A percentile compares a stretch with the other conserved stretches of the same genome.
phyloP scores from a whole-genome alignment of 345 rosid genomes.

The Capsella bursapastoris region DNA sequence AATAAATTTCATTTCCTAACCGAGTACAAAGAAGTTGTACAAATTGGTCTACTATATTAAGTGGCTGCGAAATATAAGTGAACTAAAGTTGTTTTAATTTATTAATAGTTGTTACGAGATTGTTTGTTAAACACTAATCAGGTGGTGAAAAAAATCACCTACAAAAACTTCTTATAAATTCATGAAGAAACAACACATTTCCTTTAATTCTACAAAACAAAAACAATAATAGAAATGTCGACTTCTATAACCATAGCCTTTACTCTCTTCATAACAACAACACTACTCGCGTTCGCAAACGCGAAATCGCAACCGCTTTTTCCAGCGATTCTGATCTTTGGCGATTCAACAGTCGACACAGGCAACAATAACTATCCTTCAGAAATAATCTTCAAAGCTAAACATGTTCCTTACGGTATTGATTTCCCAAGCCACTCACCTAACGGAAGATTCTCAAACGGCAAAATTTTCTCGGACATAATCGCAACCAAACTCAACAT shows the following conservation, averaged over 20 bases:
- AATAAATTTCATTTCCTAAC: neutral
- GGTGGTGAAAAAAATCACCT: neutral
- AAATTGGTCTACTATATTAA: neutral
- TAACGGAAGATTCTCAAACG: constrained; percentile 22
- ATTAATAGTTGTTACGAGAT: neutral
- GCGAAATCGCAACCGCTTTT: neutral
- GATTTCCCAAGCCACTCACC: constrained; percentile 1
- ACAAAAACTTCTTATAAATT: neutral
- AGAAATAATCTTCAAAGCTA: neutral
- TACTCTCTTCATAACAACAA: neutral
- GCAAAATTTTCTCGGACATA: constrained; percentile 11
- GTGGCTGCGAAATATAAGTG: neutral
- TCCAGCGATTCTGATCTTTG: constrained; percentile 24
- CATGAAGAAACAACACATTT: neutral
- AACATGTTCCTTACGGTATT: constrained; percentile 5
- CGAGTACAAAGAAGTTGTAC: neutral
- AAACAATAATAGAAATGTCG: neutral
- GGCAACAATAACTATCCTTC: constrained; percentile 8
- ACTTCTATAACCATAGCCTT: neutral
- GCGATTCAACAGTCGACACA: constrained; percentile 26
- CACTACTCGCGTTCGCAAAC: neutral
- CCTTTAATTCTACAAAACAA: neutral
- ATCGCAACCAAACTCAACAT: constrained; percentile 15
- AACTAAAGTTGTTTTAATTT: neutral
- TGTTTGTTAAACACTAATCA: neutral